These are phyloP conservation scores for Vigna hirtella DNA, from an alignment of 306 rosid genomes.

Conservation along the genomic window DNA sequence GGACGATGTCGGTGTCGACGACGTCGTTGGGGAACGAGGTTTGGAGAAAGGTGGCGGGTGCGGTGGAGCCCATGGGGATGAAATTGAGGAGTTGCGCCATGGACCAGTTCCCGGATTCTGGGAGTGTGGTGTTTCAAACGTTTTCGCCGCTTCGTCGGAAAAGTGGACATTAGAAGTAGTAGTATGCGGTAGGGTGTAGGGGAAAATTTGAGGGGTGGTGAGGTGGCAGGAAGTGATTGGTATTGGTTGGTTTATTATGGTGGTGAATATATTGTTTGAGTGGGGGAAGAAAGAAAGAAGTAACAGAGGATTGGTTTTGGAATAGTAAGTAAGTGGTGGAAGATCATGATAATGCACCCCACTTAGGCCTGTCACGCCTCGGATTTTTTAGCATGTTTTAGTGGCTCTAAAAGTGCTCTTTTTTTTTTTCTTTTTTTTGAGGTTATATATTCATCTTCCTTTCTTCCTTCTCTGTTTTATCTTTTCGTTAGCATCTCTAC, in stretches of 20 bases:
- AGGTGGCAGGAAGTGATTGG: conserved; percentile 54
- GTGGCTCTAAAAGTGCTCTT: conserved; percentile 59
- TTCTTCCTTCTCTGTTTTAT: neutral
- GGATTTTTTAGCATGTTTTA: conserved; percentile 59
- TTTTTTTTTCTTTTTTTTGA: neutral
- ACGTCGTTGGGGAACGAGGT: conserved; percentile 53
- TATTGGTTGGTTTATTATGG: conserved; percentile 34
- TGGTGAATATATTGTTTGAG: conserved; percentile 42
- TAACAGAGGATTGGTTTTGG: conserved; percentile 42
- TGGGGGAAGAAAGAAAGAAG: neutral
- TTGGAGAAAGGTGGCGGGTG: conserved; percentile 64
- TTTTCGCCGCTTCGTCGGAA: conserved; percentile 70
- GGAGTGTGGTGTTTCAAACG: conserved; percentile 76
- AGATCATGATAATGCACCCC: conserved; percentile 75
- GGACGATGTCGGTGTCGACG: conserved; percentile 75
- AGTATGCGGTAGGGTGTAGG: conserved; percentile 53
- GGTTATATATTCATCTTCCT: conserved; percentile 41
- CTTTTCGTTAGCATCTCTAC: neutral
- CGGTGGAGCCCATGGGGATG: conserved; percentile 75
- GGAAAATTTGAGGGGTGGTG: conserved; percentile 36
- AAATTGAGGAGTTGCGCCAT: conserved; percentile 71
- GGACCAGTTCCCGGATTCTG: conserved; percentile 80
- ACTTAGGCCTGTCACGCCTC: conserved; percentile 79
- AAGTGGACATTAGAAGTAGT: conserved; percentile 33
- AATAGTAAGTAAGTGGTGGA: conserved; percentile 24